Conservation (phyloP, 2,329 filamentous ascomycete species). For the Alternaria novae-zelandiae region DNA sequence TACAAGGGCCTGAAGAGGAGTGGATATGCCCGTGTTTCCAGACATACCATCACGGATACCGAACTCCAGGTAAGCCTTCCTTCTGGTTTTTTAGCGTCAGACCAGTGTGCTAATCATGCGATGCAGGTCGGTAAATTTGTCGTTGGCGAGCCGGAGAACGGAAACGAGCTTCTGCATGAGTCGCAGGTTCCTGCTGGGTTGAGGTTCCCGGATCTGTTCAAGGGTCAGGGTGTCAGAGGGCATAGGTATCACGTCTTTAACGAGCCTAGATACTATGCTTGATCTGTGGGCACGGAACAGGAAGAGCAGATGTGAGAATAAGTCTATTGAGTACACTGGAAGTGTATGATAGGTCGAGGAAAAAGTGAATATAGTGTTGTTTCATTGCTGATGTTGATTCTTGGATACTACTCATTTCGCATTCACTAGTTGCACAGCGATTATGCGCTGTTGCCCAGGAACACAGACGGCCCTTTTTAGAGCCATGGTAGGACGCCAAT, state of each 20-base stretch:
- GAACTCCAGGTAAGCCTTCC: constrained; percentile 76
- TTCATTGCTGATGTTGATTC: neutral
- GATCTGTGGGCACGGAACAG: neutral
- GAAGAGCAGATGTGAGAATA: neutral
- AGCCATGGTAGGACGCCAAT: constrained; percentile 3
- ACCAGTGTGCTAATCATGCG: neutral
- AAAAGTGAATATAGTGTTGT: neutral
- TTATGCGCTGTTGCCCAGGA: neutral
- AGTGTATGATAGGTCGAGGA: neutral
- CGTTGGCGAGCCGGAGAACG: constrained; percentile 72
- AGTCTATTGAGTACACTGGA: neutral
- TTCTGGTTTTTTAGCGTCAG: neutral
- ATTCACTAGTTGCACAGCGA: neutral
- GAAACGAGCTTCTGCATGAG: constrained; percentile 73
- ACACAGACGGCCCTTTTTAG: neutral
- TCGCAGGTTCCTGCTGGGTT: constrained; percentile 75
- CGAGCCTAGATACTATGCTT: constrained; percentile 58
- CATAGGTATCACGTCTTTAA: constrained; percentile 96
- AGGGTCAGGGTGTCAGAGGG: constrained; percentile 82
- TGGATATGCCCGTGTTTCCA: constrained; percentile 87
- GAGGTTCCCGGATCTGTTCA: constrained; percentile 85
- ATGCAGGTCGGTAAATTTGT: constrained; percentile 84
- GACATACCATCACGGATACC: constrained; percentile 93
- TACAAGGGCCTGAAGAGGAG: constrained; percentile 87
- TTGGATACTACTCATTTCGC: neutral